These are phyloP conservation scores for Entomortierella chlamydospora DNA, from an alignment of 192 early-diverging fungal species.

Conservation along the genomic window DNA sequence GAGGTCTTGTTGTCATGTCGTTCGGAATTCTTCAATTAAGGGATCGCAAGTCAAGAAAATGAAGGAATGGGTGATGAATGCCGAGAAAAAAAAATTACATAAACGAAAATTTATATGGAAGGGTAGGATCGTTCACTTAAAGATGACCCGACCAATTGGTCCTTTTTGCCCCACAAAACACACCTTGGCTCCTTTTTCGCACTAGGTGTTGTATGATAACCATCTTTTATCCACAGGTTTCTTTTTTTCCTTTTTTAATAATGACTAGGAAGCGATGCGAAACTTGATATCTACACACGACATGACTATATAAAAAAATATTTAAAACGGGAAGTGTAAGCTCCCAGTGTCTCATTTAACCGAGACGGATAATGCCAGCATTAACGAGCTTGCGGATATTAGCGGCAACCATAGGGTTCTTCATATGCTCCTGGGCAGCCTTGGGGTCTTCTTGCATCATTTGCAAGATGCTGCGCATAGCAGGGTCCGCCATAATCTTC, in stretches of 20 bases:
- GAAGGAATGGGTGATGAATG: conserved; percentile 9
- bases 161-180: not conserved
- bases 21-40: no score
- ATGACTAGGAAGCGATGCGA: no score
- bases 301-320: not conserved
- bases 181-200: not conserved
- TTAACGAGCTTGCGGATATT: conserved; percentile 94
- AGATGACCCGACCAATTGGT: not conserved
- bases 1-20: conserved; percentile 11
- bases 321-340: conserved; percentile 47
- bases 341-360: conserved; percentile 61
- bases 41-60: conserved; percentile 1
- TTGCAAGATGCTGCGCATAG: conserved; percentile 96
- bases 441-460: conserved; percentile 97
- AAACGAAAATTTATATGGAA: no score
- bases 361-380: conserved; percentile 86
- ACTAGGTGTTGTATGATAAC: no score
- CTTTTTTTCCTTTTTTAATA: no score
- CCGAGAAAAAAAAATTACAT: no score
- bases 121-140: conserved; percentile 4
- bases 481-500: conserved; percentile 88
- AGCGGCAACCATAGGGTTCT: conserved; percentile 93
- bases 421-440: conserved; percentile 93
- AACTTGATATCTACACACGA: no score
- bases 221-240: not conserved